phyloP scores from a whole-genome alignment of 1,139 yeast species.

The Candida freyschussii region DNA sequence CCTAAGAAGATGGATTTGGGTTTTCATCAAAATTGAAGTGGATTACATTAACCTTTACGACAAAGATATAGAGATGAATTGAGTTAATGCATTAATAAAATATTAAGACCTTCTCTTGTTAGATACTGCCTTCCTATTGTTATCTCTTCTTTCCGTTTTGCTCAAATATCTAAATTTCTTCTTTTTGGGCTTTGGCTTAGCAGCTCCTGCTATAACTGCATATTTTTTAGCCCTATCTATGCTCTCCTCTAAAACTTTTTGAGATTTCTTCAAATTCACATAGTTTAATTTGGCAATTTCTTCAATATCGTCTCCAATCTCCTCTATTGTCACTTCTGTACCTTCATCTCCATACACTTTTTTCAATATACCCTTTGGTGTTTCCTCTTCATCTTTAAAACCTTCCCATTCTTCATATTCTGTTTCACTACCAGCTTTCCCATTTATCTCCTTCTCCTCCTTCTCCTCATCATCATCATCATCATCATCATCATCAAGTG shows the following conservation, averaged over 20 bases:
- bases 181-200: constrained; percentile 43
- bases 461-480: constrained; percentile 27
- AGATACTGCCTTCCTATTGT: constrained; percentile 49
- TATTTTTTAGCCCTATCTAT: constrained; percentile 68
- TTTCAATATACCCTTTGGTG: constrained; percentile 34
- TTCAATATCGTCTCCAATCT: constrained; percentile 51
- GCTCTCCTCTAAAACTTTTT: constrained; percentile 58
- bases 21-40: constrained; percentile 74
- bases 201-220: constrained; percentile 47
- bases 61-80: constrained; percentile 19
- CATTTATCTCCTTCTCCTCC: constrained; percentile 18
- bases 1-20: constrained; percentile 84
- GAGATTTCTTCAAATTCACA: constrained; percentile 57
- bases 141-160: constrained; percentile 68
- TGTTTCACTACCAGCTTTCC: constrained; percentile 14
- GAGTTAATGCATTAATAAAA: neutral
- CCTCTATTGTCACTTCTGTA: constrained; percentile 49
- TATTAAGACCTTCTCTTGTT: constrained; percentile 14
- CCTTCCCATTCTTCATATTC: constrained; percentile 39
- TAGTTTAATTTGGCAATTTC: constrained; percentile 56
- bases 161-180: constrained; percentile 86
- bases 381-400: constrained; percentile 31
- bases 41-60: constrained; percentile 39
- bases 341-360: constrained; percentile 36
- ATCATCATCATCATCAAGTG: constrained; percentile 31